Base-by-base conservation (phyloP, 306 rosid genomes). In the Begonia fuchsioides region DNA sequence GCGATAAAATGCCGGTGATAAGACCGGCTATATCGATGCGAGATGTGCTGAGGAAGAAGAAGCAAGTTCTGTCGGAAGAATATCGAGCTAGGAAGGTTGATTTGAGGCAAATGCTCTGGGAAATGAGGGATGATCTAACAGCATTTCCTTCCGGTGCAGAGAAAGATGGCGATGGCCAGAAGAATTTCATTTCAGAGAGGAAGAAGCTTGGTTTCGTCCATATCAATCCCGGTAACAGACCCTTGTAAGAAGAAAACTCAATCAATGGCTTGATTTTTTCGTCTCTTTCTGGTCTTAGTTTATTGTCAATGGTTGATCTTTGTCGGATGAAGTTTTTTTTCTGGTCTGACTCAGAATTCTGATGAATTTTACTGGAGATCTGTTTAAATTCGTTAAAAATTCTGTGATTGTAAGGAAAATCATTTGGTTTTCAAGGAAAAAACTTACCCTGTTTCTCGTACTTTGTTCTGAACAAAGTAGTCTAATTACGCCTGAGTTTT, bases 161-260 rank as follows among this genome's bases (percentile, higher is more conserved):
- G 69, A 77, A 73, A 57, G 81, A 69, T 48, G 78, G 52, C 49
- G 56, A 49, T 53, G 52, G 71, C 15, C 87, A 68, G 53, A 83
- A 77, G 73, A 82, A 71, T 53, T 66, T 44, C 26, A 10, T 57
- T 14, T 38, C 68, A 40, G 80, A 76, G 47, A 90, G 79, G 64
- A 90, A 85, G 80, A 85, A 70, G 72, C 76, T 90, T 59, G 82
- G 98, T 43, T 86, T 90, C 77, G 79, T 90, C 59, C 92, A 75
- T 90, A 55, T 82, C 98, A 20, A 69, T 88, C 38, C 95, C 96
- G 16, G 54, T 79, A 77, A 35, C 78, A 14, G 85, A 46, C 73
- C 59, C 67, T 43, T 77, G 72, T 52, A 82, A 77, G 83, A 85
- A 73, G 62, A 90, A 67, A 69, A 45, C 55, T 26, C 93, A 68